A percentile compares a stretch with the other conserved stretches of the same genome.
Conservation (phyloP, 1,284 basidiomycete species). For the Tylopilus sp. region DNA sequence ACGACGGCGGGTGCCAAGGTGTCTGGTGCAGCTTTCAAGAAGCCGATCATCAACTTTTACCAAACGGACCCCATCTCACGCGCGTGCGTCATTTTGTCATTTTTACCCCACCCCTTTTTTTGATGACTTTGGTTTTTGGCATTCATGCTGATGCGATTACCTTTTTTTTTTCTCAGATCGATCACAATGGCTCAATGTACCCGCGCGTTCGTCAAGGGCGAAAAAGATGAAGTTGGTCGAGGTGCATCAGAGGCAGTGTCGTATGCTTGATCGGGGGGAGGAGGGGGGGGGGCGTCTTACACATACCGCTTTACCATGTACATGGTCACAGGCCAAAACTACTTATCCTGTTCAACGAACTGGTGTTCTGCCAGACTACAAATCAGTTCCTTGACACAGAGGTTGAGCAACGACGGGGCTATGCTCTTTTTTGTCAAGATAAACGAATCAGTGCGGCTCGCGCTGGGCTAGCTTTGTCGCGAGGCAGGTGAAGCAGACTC, state of each 20-base stretch:
- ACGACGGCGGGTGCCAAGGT: constrained; percentile 54
- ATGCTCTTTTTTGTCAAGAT: too few relatives aligned
- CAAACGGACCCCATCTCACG: constrained; percentile 88
- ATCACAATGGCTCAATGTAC: constrained; percentile 88
- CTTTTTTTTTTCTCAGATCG: constrained; percentile 44
- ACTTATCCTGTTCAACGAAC: too few relatives aligned
- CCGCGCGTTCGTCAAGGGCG: constrained; percentile 67
- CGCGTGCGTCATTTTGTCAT: constrained; percentile 60
- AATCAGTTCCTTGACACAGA: too few relatives aligned
- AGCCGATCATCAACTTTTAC: constrained; percentile 93
- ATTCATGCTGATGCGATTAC: background rate
- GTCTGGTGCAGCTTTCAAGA: constrained; percentile 63
- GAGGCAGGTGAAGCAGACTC: too few relatives aligned
- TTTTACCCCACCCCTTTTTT: background rate
- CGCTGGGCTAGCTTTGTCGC: too few relatives aligned
- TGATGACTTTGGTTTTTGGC: too few relatives aligned
- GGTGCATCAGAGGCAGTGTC: constrained; percentile 38
- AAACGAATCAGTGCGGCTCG: too few relatives aligned
- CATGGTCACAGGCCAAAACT: background rate
- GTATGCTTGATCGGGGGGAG: constrained; percentile 38
- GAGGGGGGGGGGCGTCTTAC: background rate
- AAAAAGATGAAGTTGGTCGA: constrained; percentile 45
- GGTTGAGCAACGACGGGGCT: too few relatives aligned
- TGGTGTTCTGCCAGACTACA: too few relatives aligned
- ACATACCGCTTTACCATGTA: too few relatives aligned